These are phyloP conservation scores for Phytophthora parvispora DNA, from an alignment of 352 stramenopile genomes.

Conservation along the genomic window DNA sequence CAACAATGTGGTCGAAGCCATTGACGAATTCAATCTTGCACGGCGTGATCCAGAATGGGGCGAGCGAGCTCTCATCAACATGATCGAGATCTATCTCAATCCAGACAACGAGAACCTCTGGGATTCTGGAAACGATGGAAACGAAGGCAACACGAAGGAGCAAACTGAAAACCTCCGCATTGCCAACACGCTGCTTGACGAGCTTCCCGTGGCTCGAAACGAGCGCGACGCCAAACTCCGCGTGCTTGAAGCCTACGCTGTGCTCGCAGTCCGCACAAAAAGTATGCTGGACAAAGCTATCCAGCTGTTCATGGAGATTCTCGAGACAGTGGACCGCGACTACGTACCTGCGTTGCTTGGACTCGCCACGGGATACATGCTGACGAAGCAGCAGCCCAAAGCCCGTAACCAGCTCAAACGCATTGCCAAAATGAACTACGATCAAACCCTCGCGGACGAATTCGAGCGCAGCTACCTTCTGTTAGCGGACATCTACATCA, in stretches of 20 bases:
- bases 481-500: constrained; percentile 95
- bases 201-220: constrained; percentile 67
- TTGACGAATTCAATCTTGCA: constrained; percentile 93
- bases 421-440: constrained; percentile 95
- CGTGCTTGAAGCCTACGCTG: constrained; percentile 90
- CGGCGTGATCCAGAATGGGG: constrained; percentile 92
- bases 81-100: constrained; percentile 96
- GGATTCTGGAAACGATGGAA: constrained; percentile 59
- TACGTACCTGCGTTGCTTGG: constrained; percentile 94
- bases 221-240: constrained; percentile 74
- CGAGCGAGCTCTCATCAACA: constrained; percentile 88
- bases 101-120: constrained; percentile 95
- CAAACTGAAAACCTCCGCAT: constrained; percentile 90
- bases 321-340: constrained; percentile 88
- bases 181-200: constrained; percentile 89
- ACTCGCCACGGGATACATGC: constrained; percentile 92
- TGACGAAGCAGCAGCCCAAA: constrained; percentile 94
- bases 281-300: constrained; percentile 91
- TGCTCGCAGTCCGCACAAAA: constrained; percentile 85
- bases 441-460: constrained; percentile 90
- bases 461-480: constrained; percentile 96
- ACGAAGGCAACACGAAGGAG: constrained; percentile 72
- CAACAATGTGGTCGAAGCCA: constrained; percentile 93
- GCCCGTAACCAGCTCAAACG: constrained; percentile 96
- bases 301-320: constrained; percentile 92